A percentile compares a stretch with the other conserved stretches of the same genome.
Conservation (phyloP, 2,329 filamentous ascomycete species). For the Lasiodiplodia sp. region DNA sequence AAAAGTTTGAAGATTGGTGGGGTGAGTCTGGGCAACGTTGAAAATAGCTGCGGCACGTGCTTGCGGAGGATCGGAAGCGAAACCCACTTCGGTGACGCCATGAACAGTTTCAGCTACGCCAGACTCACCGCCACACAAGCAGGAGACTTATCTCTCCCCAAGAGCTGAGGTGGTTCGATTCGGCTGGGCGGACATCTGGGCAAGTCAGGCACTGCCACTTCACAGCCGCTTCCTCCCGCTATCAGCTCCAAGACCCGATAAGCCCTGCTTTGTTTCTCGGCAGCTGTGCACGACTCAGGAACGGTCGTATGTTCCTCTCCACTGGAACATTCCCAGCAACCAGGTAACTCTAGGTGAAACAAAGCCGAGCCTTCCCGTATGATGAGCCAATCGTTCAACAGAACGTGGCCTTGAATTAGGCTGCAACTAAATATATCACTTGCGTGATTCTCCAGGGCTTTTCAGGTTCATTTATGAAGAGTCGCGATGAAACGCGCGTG, state of each 20-base stretch:
- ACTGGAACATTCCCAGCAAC: no score
- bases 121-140: neutral
- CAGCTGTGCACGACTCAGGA: no score
- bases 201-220: neutral
- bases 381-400: no score
- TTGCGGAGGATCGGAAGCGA: neutral
- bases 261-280: neutral
- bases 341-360: no score
- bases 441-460: no score
- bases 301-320: no score
- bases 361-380: no score
- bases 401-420: no score
- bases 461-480: no score
- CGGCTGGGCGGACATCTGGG: neutral
- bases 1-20: neutral
- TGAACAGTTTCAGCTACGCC: neutral
- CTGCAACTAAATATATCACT: no score
- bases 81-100: neutral
- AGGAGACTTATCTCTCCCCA: neutral
- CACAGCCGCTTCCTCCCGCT: neutral
- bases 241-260: neutral
- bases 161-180: neutral
- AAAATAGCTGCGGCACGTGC: conserved; percentile 5
- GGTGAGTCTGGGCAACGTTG: neutral
- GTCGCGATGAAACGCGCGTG: no score